These are phyloP conservation scores for Penicillium sp. DNA, from an alignment of 2,329 filamentous ascomycete genomes.

Conservation along the genomic window DNA sequence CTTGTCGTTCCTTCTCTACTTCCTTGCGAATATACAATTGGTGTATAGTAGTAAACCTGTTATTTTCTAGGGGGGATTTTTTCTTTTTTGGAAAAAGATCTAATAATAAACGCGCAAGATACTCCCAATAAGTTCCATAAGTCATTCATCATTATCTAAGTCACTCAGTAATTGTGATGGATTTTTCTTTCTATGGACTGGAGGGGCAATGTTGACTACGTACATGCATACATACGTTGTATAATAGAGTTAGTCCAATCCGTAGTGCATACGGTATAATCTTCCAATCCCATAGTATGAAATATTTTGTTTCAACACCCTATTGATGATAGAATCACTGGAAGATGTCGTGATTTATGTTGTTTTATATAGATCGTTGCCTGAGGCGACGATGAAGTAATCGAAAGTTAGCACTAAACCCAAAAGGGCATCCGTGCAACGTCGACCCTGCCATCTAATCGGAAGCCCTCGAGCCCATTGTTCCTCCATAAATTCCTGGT, in stretches of 20 bases:
- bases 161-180: neutral
- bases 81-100: too few relatives aligned
- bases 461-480: conserved; percentile 4
- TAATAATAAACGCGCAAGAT: too few relatives aligned
- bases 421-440: conserved; percentile 18
- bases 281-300: too few relatives aligned
- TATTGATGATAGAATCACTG: neutral
- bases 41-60: too few relatives aligned
- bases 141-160: neutral
- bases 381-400: conserved; percentile 15
- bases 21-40: too few relatives aligned
- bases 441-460: conserved; percentile 18
- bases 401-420: conserved; percentile 16
- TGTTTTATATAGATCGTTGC: neutral
- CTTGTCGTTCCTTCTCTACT: too few relatives aligned
- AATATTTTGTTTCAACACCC: neutral
- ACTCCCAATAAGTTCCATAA: neutral
- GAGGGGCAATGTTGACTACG: neutral
- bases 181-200: neutral
- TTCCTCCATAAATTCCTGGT: conserved; percentile 10
- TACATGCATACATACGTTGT: too few relatives aligned
- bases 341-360: neutral
- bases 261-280: neutral
- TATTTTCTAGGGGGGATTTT: too few relatives aligned
- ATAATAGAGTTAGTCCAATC: neutral